These are phyloP conservation scores for Pseudogymnoascus sp. DNA, from an alignment of 2,329 filamentous ascomycete genomes.

Conservation along the genomic window DNA sequence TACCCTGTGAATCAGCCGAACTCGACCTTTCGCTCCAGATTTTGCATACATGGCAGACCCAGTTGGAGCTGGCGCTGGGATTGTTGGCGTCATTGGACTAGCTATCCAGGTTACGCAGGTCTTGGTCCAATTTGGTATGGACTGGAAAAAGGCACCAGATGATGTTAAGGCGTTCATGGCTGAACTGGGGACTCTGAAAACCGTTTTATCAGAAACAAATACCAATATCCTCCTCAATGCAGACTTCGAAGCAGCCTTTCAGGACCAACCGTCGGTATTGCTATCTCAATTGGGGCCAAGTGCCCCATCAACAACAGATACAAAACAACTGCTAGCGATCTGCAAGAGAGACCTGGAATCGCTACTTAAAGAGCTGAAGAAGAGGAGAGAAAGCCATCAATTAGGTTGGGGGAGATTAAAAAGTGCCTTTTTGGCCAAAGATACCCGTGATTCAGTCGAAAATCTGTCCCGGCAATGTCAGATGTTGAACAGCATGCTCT, in stretches of 20 bases:
- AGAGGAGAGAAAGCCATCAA: constrained; percentile 12
- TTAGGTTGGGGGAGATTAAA: constrained; percentile 16
- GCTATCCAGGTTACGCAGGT: constrained; percentile 16
- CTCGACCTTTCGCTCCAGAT: neutral
- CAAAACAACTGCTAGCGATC: constrained; percentile 8
- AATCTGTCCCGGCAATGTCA: constrained; percentile 17
- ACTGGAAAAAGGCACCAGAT: constrained; percentile 18
- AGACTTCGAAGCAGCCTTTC: constrained; percentile 19
- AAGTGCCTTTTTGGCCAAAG: constrained; percentile 9
- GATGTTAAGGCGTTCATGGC: constrained; percentile 16
- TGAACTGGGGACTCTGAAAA: constrained; percentile 15
- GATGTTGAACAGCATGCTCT: constrained; percentile 13
- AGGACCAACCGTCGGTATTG: constrained; percentile 16
- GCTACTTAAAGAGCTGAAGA: constrained; percentile 11
- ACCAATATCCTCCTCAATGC: constrained; percentile 15
- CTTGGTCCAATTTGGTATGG: constrained; percentile 16
- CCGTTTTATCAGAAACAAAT: constrained; percentile 15
- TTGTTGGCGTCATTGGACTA: constrained; percentile 16
- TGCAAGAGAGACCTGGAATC: constrained; percentile 8
- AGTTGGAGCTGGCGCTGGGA: constrained; percentile 14
- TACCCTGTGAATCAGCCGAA: neutral
- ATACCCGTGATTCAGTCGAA: constrained; percentile 13
- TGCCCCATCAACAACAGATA: constrained; percentile 10
- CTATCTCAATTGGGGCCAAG: constrained; percentile 12
- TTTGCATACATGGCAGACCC: constrained; percentile 14